Base-by-base conservation (phyloP, 768 basidiomycete genomes). In the Boletus rex-veris region DNA sequence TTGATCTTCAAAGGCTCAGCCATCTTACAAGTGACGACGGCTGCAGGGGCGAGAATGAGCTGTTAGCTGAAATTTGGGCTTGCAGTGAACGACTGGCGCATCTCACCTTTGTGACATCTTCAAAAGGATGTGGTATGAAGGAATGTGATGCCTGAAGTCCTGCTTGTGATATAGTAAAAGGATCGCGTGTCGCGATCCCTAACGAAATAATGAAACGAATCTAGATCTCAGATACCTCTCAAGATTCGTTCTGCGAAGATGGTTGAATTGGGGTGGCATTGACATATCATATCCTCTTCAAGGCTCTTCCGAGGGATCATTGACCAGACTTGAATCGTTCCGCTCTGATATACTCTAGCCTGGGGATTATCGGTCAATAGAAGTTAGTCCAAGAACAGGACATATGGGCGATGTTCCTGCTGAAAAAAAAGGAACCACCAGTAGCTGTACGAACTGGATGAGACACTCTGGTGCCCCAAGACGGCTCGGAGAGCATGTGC, bases 201-300 rank as follows among this genome's bases (percentile, higher is more conserved):
- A 37, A 44, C 38, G 54, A 53, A 33, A 31, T 35, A 21, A 63
- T 40, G 45, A 39, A 58, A 53, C 45, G 35, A 52, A 46, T 61
- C 52, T 53, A 24, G 24, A 64, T 59, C 64, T 50, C 19, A 54
- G 50, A 52, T 50, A 30, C 43, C 43, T 40, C 15, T 49, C 28
- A 26, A 35, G n/a, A 28, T 14, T 12, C 11, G 30, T 30, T 54
- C 24, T 33, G 33, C 19, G 30, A 14, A 30, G 52, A 37, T 10
- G 18, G 41, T 37, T 33, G 21, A 8, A 37, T 9, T 19, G 28
- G 40, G 24, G 39, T 31, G 30, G 7, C 28, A 28, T 28, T 28
- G 21, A 3, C 21, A 21, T 21, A 21, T 8, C 28, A 35, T 42
- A 19, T 19, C 50, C 14, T 26, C 21, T 52, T 38, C 40, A n/a